These are phyloP conservation scores for Claviceps pusilla DNA, from an alignment of 2,329 filamentous ascomycete genomes.

Conservation along the genomic window DNA sequence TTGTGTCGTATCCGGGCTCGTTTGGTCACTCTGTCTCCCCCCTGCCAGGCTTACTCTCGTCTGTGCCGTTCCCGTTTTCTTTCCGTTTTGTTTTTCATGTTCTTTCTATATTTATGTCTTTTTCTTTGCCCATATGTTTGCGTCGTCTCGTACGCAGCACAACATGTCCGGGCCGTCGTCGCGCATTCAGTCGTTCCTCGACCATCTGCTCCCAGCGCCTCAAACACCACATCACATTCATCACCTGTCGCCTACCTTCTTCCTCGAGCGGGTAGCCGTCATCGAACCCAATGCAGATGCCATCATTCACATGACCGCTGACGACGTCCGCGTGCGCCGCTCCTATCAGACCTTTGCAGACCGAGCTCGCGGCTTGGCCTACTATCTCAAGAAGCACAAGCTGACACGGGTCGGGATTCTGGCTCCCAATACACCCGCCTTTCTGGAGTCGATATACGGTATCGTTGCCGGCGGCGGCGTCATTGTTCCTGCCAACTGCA, in stretches of 20 bases:
- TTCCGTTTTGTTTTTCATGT: no score
- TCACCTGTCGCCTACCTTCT: conserved; percentile 73
- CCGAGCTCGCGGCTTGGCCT: conserved; percentile 73
- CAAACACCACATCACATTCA: conserved; percentile 48
- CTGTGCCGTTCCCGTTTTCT: no score
- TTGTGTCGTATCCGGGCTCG: no score
- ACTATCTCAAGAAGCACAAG: conserved; percentile 63
- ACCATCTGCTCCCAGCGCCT: conserved; percentile 29
- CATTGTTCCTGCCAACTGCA: conserved; percentile 50
- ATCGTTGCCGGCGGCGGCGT: conserved; percentile 69
- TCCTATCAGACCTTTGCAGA: conserved; percentile 73
- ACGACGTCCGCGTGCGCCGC: conserved; percentile 57
- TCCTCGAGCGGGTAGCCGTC: conserved; percentile 68
- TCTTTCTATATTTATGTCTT: no score
- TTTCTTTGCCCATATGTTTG: not conserved
- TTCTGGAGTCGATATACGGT: conserved; percentile 79
- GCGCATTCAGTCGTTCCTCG: conserved; percentile 43
- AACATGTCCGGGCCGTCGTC: conserved; percentile 50
- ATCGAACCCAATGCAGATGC: conserved; percentile 80
- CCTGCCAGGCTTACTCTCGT: not conserved
- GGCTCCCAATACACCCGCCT: conserved; percentile 84
- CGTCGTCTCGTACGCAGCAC: not conserved
- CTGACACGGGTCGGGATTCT: conserved; percentile 71
- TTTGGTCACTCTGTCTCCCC: no score
- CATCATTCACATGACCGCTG: conserved; percentile 72